Evolutionary conservation across 169 alveolate species (phyloP).

Genomic region (Eimeria zaria): DNA sequence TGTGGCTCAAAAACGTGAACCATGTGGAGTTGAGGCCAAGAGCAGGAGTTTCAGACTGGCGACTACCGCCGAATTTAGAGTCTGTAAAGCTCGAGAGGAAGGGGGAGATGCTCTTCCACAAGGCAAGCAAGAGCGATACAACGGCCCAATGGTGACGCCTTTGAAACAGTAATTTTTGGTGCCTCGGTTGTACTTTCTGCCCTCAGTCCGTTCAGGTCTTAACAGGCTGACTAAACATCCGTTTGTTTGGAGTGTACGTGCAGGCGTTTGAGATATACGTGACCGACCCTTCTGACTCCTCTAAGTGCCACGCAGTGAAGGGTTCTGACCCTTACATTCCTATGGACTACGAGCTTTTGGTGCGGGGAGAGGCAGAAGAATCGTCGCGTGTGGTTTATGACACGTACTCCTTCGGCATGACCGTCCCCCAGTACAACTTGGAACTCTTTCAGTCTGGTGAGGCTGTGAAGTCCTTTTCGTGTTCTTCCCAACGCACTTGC

Average conservation of each 20-base stretch:
- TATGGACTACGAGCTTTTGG: constrained; percentile 85
- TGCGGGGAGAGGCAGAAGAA: constrained; percentile 84
- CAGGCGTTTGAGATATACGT: constrained; percentile 65
- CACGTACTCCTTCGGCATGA: constrained; percentile 87
- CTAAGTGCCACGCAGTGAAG: constrained; percentile 48
- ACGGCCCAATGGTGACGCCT: not conserved
- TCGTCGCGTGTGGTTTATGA: constrained; percentile 79
- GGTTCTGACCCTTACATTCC: constrained; percentile 59
- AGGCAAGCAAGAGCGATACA: constrained; percentile 17
- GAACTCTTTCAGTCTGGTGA: constrained; percentile 89
- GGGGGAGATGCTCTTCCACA: constrained; percentile 26
- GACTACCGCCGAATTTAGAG: constrained; percentile 33
- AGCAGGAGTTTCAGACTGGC: constrained; percentile 63
- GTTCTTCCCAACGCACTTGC: not conserved
- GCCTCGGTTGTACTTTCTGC: not conserved
- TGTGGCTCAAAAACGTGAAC: constrained; percentile 46
- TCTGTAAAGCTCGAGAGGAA: constrained; percentile 39
- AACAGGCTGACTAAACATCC: too few species aligned
- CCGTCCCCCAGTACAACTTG: constrained; percentile 85
- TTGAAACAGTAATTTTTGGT: not conserved
- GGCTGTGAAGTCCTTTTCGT: not conserved
- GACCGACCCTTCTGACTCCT: constrained; percentile 52
- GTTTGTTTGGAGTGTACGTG: not conserved
- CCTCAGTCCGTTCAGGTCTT: not conserved
- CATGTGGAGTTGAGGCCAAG: constrained; percentile 68